phyloP scores from a whole-genome alignment of 2,329 filamentous ascomycete genomes.

The Raffaelea deltoideospora region DNA sequence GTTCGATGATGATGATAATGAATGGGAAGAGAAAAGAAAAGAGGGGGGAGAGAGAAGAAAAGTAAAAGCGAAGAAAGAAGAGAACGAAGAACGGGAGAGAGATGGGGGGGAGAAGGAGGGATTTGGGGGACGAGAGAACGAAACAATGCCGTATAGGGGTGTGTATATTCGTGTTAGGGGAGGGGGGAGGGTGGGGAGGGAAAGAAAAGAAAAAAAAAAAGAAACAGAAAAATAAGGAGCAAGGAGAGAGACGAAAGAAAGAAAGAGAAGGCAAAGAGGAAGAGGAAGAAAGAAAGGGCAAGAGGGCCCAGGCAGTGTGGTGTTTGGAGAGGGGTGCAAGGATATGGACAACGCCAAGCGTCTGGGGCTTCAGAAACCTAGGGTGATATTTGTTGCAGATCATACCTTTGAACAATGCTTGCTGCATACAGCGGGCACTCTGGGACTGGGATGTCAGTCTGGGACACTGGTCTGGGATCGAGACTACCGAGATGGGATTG shows the following conservation, averaged over 20 bases:
- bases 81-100: background rate
- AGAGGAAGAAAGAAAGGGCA: background rate
- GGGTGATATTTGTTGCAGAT: constrained; percentile 26
- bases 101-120: constrained; percentile 6
- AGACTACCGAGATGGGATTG: too few species aligned
- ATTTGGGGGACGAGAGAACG: constrained; percentile 10
- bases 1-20: background rate
- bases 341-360: constrained; percentile 20
- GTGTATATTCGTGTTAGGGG: too few species aligned
- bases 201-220: constrained; percentile 10
- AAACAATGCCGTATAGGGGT: constrained; percentile 10
- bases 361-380: constrained; percentile 21
- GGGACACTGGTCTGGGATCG: background rate
- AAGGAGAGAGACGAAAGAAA: constrained; percentile 10
- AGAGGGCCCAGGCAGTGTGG: too few species aligned
- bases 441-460: too few species aligned
- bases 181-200: too few species aligned
- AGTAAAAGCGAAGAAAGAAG: constrained; percentile 3
- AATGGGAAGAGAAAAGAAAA: background rate
- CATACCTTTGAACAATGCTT: constrained; percentile 25
- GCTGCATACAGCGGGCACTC: too few species aligned
- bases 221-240: constrained; percentile 9
- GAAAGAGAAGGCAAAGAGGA: background rate
- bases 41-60: constrained; percentile 7
- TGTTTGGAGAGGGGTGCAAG: too few species aligned